Evolutionary conservation across 106 monocot species (phyloP).

Genomic region (Allium fistulosum): DNA sequence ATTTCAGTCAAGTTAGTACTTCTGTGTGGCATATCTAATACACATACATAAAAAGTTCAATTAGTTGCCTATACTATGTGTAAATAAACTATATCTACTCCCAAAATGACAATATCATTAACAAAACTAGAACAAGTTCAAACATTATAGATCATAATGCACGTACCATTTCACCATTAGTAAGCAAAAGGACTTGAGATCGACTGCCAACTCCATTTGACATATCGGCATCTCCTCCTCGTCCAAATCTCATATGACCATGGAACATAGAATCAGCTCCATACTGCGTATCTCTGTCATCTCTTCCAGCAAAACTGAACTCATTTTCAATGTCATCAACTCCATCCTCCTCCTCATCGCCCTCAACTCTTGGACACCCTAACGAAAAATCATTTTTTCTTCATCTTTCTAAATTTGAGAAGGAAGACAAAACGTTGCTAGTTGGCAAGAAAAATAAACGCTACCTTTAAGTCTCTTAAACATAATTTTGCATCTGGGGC

Average conservation of each 20-base stretch:
- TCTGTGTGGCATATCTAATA: too few relatives aligned
- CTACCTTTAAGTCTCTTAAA: constrained; percentile 79
- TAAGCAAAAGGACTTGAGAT: constrained; percentile 66
- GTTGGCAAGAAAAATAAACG: not conserved
- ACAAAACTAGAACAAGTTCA: too few relatives aligned
- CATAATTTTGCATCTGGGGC: constrained; percentile 87
- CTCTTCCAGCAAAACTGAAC: constrained; percentile 43
- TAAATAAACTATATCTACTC: too few relatives aligned
- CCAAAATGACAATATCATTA: too few relatives aligned
- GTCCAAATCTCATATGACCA: constrained; percentile 85
- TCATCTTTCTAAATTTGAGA: not conserved
- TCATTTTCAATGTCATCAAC: constrained; percentile 82
- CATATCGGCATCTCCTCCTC: constrained; percentile 40
- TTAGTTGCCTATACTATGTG: too few relatives aligned
- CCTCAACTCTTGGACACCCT: constrained; percentile 63
- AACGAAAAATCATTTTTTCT: not conserved
- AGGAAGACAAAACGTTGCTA: not conserved
- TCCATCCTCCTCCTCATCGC: constrained; percentile 85
- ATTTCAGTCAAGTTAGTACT: too few relatives aligned
- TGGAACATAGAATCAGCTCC: constrained; percentile 60
- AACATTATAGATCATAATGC: too few relatives aligned
- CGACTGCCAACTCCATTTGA: constrained; percentile 32
- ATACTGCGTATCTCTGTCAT: constrained; percentile 41
- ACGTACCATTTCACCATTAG: constrained; percentile 73
- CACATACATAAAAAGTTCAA: too few relatives aligned